Evolutionary conservation across 768 basidiomycete genomes (phyloP).

Genomic region (Lactarius tabidus): DNA sequence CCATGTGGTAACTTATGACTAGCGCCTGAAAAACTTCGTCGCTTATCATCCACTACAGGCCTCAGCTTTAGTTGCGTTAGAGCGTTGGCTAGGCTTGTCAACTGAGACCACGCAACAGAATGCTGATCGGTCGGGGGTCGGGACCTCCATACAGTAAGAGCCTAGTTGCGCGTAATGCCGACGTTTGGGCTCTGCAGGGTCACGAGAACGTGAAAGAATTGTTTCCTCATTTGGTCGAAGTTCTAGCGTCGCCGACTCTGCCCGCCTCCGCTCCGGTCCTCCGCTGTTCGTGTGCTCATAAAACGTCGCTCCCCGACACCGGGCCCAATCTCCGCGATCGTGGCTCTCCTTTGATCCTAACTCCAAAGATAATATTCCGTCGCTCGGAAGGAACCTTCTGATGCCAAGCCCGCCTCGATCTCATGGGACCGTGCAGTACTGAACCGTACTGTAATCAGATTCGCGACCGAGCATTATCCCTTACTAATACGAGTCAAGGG

Average conservation of each 20-base stretch:
- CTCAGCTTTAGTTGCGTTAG: not conserved
- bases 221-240: too few species aligned
- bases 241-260: too few species aligned
- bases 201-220: too few species aligned
- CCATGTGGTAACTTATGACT: not conserved
- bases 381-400: not conserved
- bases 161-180: not conserved
- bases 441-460: too few species aligned
- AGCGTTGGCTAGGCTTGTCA: not conserved
- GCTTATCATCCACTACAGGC: not conserved
- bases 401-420: not conserved
- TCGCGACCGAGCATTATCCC: not conserved
- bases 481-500: not conserved
- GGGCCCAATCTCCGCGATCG: too few species aligned
- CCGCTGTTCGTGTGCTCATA: too few species aligned
- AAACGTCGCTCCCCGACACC: too few species aligned
- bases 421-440: too few species aligned
- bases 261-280: too few species aligned
- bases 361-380: not conserved
- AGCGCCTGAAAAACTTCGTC: not conserved
- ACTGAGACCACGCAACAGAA: not conserved
- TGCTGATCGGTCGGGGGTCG: too few species aligned
- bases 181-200: not conserved
- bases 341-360: too few species aligned
- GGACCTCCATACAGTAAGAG: not conserved